Evolutionary conservation across 148 eudicot genomes (phyloP), one percentile per base, ranked within the genome.

Genomic region (Bassia scoparia): DNA sequence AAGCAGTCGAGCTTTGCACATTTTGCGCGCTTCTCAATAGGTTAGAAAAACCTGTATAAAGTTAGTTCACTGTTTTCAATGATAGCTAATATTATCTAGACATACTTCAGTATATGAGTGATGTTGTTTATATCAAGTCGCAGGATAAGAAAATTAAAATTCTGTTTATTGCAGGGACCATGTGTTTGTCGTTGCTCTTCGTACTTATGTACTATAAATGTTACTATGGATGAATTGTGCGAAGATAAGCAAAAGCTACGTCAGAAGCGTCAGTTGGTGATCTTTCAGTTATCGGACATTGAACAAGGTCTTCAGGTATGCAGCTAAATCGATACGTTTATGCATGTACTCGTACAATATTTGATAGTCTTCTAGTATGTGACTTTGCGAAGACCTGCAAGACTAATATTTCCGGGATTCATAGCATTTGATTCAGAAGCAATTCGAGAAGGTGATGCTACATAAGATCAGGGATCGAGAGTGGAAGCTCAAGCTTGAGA

Each of bases 1-100:
- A 85, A 67, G 96, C 96, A 27, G 96, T 88, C 46, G 96, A 90
- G 74, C 79, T 85, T n/a, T 12, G 96, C 96, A 0, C 96, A 90
- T 64, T 77, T 73, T 71, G 90, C 96, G 69, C 78, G 88, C 31
- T 90, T 90, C 80, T 90, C 86, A 58, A 90, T 90, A 88, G 86
- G 96, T 86, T 50, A 61, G 60, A 23, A 14, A 23, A 6, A 70
- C 23, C 43, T 78, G 21, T 18, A 48, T 14, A 12, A 44, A 41
- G 2, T n/a, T n/a, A 31, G 15, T 48, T 23, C 50, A 8, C 18
- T 61, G 33, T 9, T 35, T 31, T 33, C 41, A n/a, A 26, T 33
- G 61, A 59, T 61, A 33, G 27, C 37, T n/a, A 18, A 3, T 37
- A 16, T 16, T 63, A 33, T 48, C 56, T 33, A 26, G 46, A 26